Evolutionary conservation across 805 yeast genomes (phyloP), one percentile per base, ranked within the genome.

Genomic region (Monosporozyma yasuniensis): DNA sequence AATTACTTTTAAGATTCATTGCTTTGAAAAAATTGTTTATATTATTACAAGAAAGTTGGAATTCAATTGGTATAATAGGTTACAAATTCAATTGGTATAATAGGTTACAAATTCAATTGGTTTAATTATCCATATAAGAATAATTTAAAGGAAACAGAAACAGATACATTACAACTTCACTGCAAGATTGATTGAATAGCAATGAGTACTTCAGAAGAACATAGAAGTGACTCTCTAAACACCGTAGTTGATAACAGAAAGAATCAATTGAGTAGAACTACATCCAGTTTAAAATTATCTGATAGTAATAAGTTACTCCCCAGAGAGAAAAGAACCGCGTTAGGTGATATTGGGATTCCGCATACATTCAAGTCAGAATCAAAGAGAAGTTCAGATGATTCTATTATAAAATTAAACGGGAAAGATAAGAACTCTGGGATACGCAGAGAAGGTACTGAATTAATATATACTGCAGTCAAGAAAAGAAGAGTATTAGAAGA

Each of bases 401-500:
- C 35, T 32, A 2, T 16, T 10, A 21, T 16, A 39, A 37, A 37
- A 37, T 8, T 11, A 37, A 22, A 37, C 3, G 23, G 8, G 16
- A 18, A 37, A 18, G 5, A 7, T 37, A 6, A 3, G 14, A 37
- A 19, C 8, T 39, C 22, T 7, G 23, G 27, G 19, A 14, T 41
- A 28, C 22, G 34, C 5, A 46, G 48, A 18, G 49, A 47, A 32
- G 46, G 46, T 19, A 47, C 45, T n/a, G 49, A 28, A 8, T 25
- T 42, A n/a, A 42, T 47, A 41, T 47, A 47, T 50, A 41, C 52
- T 5, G 47, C 49, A 23, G 39, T 44, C 8, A 48, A 52, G 16
- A 52, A 48, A 28, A 50, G 53, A 47, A 47, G 39, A 12, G 47
- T 52, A 8, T 50, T 25, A 23, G 48, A 44, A 18, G 55, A 52